phyloP scores from a whole-genome alignment of 2,329 filamentous ascomycete species.

The Delphinella strobiligena region DNA sequence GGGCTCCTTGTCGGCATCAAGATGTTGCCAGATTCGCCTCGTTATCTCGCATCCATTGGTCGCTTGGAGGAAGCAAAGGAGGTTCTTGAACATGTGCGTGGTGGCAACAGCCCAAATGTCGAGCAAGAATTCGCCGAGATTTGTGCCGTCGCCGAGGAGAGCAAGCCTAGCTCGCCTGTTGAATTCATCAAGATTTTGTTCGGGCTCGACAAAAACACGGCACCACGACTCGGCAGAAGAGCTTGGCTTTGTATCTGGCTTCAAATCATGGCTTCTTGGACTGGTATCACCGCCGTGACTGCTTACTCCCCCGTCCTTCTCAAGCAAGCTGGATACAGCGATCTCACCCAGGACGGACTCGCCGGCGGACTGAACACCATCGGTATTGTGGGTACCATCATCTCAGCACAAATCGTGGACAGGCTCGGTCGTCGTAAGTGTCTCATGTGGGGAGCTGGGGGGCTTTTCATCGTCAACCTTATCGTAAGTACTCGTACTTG shows the following conservation, averaged over 20 bases:
- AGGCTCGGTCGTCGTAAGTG: conserved; percentile 33
- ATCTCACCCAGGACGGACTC: conserved; percentile 34
- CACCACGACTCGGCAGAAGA: conserved; percentile 24
- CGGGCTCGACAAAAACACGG: conserved; percentile 20
- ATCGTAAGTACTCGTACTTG: conserved; percentile 15
- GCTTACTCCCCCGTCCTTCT: conserved; percentile 22
- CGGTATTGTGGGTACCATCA: conserved; percentile 40
- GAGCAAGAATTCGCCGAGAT: conserved; percentile 24
- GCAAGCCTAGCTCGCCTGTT: conserved; percentile 23
- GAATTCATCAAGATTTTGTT: conserved; percentile 27
- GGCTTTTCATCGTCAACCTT: conserved; percentile 30
- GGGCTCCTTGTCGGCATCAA: conserved; percentile 27
- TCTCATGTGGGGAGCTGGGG: conserved; percentile 27
- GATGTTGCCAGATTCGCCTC: conserved; percentile 35
- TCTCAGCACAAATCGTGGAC: conserved; percentile 40
- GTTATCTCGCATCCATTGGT: conserved; percentile 19
- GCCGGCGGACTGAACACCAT: conserved; percentile 41
- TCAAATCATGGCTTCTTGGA: conserved; percentile 36
- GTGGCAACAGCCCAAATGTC: conserved; percentile 17
- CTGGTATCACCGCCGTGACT: conserved; percentile 29
- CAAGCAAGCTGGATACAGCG: conserved; percentile 22
- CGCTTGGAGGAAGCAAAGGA: conserved; percentile 21
- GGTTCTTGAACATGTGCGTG: conserved; percentile 19
- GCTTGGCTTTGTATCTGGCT: conserved; percentile 33
- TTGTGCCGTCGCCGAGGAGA: conserved; percentile 18